Percentiles rank a stretch among this genome's conserved stretches.
Evolutionary conservation across 805 yeast genomes (phyloP).

Genomic region (Wickerhamomyces bovis): DNA sequence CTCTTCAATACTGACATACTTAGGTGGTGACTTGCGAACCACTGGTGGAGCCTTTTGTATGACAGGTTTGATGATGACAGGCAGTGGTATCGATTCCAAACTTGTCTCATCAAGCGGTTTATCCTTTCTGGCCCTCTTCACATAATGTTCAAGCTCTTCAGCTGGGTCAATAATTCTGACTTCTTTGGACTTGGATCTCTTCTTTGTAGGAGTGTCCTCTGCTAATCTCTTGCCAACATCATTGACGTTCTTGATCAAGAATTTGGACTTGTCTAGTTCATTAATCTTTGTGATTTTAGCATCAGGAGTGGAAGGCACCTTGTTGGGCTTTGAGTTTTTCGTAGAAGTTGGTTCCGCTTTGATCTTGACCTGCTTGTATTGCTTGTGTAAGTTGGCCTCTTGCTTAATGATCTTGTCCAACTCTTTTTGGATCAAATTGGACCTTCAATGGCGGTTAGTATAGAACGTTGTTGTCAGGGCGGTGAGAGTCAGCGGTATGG

Average conservation of each 20-base stretch:
- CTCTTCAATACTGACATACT: neutral
- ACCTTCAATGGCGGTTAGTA: neutral
- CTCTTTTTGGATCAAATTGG: neutral
- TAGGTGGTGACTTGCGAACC: neutral
- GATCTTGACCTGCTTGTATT: conserved; percentile 14
- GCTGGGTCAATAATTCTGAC: neutral
- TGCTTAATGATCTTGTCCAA: neutral
- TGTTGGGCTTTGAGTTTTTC: neutral
- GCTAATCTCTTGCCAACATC: neutral
- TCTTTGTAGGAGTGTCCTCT: conserved; percentile 9
- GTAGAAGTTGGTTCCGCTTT: conserved; percentile 13
- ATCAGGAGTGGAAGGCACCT: conserved; percentile 14
- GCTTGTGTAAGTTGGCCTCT: neutral
- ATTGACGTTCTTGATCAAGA: conserved; percentile 12
- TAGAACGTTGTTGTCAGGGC: neutral
- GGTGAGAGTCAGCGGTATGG: neutral
- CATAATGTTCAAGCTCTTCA: neutral
- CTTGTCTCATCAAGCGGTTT: conserved; percentile 2
- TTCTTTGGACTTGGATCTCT: conserved; percentile 5
- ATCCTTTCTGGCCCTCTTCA: neutral
- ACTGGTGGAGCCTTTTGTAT: neutral
- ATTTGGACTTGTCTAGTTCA: conserved; percentile 15
- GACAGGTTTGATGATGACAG: neutral
- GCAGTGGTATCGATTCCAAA: conserved; percentile 2
- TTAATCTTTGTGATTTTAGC: conserved; percentile 7